Conservation (phyloP, 2,329 filamentous ascomycete genomes). For the Ophiostoma angusticollis region DNA sequence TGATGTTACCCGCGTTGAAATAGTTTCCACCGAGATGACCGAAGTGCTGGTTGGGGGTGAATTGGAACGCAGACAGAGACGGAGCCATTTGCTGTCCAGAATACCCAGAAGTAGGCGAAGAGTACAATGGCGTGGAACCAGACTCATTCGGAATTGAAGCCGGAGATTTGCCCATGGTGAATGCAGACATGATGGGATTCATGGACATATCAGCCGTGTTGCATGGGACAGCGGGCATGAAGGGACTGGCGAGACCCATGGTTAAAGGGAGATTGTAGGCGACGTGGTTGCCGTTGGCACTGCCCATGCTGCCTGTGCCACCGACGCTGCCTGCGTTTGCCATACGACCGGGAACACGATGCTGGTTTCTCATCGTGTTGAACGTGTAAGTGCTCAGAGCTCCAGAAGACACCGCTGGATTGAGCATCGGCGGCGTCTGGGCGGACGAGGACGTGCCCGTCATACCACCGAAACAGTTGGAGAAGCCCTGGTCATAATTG, state of each 20-base stretch:
- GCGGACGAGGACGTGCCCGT: too few relatives aligned
- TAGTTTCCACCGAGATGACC: neutral
- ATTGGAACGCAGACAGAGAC: neutral
- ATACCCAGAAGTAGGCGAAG: neutral
- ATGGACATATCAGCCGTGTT: neutral
- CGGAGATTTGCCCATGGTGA: neutral
- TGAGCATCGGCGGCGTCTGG: too few relatives aligned
- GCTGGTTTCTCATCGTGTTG: too few relatives aligned
- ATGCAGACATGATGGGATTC: neutral
- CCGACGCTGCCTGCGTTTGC: too few relatives aligned
- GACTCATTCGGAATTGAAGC: neutral
- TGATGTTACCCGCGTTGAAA: neutral
- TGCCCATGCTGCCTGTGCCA: too few relatives aligned
- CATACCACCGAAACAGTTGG: too few relatives aligned
- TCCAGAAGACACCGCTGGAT: too few relatives aligned
- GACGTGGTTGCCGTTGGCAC: conserved; percentile 2
- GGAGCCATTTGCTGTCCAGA: neutral
- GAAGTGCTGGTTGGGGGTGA: neutral
- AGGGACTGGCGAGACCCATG: conserved; percentile 1
- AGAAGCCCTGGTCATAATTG: too few relatives aligned
- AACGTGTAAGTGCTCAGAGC: neutral
- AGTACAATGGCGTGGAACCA: neutral
- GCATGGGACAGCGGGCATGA: neutral
- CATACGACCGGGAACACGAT: too few relatives aligned
- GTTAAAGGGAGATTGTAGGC: neutral